These are phyloP conservation scores for Entomortierella parvispora DNA, from an alignment of 192 early-diverging fungal species.

Conservation along the genomic window DNA sequence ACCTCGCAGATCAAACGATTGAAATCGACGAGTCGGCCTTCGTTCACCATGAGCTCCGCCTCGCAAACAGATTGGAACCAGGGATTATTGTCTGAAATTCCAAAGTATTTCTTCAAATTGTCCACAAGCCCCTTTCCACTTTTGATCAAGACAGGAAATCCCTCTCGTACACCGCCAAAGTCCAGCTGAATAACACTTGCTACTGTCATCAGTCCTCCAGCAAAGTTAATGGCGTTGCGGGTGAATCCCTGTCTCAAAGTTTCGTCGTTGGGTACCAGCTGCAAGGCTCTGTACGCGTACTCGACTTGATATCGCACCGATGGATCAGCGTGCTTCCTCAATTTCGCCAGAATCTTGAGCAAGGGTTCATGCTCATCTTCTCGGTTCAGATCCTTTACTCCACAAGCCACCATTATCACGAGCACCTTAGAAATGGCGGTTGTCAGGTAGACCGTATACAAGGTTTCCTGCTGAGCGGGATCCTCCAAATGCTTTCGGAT, in stretches of 20 bases:
- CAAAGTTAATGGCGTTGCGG: not conserved
- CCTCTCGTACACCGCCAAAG: not conserved
- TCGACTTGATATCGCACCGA: not conserved
- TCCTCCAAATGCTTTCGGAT: not conserved
- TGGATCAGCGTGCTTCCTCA: not conserved
- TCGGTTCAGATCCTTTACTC: not conserved
- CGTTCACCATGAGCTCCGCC: not conserved
- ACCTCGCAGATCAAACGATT: not conserved
- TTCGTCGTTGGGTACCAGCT: not conserved
- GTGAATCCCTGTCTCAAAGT: not conserved
- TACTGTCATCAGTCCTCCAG: not conserved
- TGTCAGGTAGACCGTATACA: not conserved
- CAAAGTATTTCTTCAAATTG: not conserved
- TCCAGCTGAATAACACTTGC: not conserved
- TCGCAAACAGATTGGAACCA: slow-evolving; percentile 1
- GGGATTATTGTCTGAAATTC: not conserved
- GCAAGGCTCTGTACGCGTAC: slow-evolving; percentile 3
- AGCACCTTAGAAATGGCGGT: not conserved
- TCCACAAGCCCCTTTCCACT: not conserved
- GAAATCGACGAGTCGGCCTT: not conserved
- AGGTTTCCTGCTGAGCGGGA: not conserved
- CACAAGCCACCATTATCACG: not conserved
- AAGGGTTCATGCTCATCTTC: not conserved
- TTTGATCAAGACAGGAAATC: not conserved
- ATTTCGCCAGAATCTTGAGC: not conserved